Conservation (phyloP, 2,329 filamentous ascomycete species). For the Nakataea oryzae region DNA sequence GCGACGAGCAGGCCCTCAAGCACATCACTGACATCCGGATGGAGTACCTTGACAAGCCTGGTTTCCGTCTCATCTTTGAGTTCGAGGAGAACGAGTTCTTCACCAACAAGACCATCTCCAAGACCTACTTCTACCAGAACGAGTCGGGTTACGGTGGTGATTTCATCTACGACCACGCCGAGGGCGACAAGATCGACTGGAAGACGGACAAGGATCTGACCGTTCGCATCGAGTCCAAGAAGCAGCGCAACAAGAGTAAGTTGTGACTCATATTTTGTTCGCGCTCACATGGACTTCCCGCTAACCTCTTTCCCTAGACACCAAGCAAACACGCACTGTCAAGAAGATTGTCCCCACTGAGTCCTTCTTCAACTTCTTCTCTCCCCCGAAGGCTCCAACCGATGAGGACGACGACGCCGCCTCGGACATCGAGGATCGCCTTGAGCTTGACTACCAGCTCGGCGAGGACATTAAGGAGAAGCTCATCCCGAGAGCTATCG, state of each 20-base stretch:
- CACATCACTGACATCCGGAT: conserved; percentile 87
- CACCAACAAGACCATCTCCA: conserved; percentile 92
- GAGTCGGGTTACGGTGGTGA: conserved; percentile 98
- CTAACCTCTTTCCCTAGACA: conserved; percentile 49
- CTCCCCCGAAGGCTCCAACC: conserved; percentile 76
- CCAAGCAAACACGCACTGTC: conserved; percentile 96
- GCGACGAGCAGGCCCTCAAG: conserved; percentile 89
- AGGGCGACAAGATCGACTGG: conserved; percentile 98
- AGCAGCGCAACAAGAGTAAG: conserved; percentile 98
- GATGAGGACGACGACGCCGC: conserved; percentile 66
- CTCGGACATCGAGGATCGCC: conserved; percentile 90
- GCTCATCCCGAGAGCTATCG: conserved; percentile 93
- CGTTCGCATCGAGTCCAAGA: conserved; percentile 94
- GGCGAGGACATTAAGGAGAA: conserved; percentile 99
- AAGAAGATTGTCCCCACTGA: conserved; percentile 99
- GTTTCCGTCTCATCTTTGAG: conserved; percentile 97
- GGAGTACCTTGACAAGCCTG: conserved; percentile 97
- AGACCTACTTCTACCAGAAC: conserved; percentile 98
- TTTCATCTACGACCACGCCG: conserved; percentile 98
- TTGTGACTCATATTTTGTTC: neutral
- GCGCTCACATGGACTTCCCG: conserved; percentile 3
- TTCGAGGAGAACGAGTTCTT: conserved; percentile 95
- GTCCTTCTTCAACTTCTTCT: conserved; percentile 99
- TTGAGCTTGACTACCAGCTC: conserved; percentile 97
- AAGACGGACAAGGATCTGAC: conserved; percentile 88